phyloP scores from a whole-genome alignment of 2,329 filamentous ascomycete species.

The Calonectria montana region DNA sequence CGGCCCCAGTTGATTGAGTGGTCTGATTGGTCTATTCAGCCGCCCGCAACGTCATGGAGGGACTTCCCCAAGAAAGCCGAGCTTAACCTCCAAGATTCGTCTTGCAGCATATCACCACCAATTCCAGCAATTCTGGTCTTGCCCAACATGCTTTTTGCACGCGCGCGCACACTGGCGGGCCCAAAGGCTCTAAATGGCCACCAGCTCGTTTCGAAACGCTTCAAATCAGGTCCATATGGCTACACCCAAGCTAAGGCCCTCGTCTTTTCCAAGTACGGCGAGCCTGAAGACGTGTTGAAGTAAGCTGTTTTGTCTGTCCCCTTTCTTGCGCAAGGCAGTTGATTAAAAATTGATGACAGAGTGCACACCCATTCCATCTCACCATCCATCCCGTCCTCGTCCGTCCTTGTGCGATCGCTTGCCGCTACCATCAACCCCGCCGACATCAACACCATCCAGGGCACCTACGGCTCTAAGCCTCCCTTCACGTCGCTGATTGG shows the following conservation, averaged over 20 bases:
- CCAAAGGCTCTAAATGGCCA: slow-evolving; percentile 37
- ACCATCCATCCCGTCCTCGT: slow-evolving; percentile 72
- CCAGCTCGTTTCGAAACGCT: slow-evolving; percentile 47
- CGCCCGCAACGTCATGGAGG: slow-evolving; percentile 22
- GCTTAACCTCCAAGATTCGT: slow-evolving; percentile 10
- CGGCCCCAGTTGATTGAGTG: neutral
- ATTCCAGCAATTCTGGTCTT: neutral
- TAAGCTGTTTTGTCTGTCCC: slow-evolving; percentile 47
- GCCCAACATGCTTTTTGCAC: neutral
- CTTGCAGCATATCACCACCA: neutral
- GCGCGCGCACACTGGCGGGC: slow-evolving; percentile 35
- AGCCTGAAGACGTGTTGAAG: slow-evolving; percentile 77
- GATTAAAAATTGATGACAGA: slow-evolving; percentile 52
- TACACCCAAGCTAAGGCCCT: slow-evolving; percentile 89
- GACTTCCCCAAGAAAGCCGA: slow-evolving; percentile 16
- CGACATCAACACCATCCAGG: slow-evolving; percentile 98
- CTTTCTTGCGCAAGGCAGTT: neutral
- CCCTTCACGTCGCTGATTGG: slow-evolving; percentile 81
- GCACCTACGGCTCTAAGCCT: slow-evolving; percentile 90
- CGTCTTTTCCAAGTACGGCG: slow-evolving; percentile 79
- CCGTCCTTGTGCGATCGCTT: slow-evolving; percentile 85
- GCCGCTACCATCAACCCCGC: slow-evolving; percentile 95
- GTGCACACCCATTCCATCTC: slow-evolving; percentile 83
- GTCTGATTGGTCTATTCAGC: slow-evolving; percentile 15
- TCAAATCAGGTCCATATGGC: slow-evolving; percentile 75